Percentiles rank a stretch among this genome's conserved stretches.
phyloP scores from a whole-genome alignment of 2,329 filamentous ascomycete species.

The Echinosphaeria canescens region DNA sequence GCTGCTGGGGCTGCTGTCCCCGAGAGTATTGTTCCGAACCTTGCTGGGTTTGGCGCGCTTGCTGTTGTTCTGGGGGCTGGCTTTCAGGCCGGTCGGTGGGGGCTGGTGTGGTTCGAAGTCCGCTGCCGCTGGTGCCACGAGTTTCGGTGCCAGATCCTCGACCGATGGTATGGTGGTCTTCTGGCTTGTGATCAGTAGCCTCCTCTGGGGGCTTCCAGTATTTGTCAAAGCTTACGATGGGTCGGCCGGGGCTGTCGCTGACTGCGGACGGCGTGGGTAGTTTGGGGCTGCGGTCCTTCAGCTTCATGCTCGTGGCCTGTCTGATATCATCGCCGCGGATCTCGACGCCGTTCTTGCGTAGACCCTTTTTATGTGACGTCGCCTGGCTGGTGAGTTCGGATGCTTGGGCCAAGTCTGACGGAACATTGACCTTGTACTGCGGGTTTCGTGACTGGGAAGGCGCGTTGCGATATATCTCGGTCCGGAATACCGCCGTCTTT shows the following conservation, averaged over 20 bases:
- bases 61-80: conserved; percentile 9
- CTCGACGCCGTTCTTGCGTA: conserved; percentile 60
- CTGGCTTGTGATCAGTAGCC: conserved; percentile 48
- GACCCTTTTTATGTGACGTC: conserved; percentile 13
- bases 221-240: conserved; percentile 91
- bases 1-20: too few relatives aligned
- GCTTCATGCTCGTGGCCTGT: conserved; percentile 71
- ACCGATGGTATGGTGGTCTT: conserved; percentile 10
- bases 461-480: conserved; percentile 63
- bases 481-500: conserved; percentile 17
- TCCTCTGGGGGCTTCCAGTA: conserved; percentile 57
- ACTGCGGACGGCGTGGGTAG: conserved; percentile 78
- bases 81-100: conserved; percentile 9
- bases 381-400: conserved; percentile 45
- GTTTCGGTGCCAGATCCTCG: conserved; percentile 1
- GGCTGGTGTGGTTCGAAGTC: too few relatives aligned
- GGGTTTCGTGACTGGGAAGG: conserved; percentile 69
- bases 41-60: too few relatives aligned
- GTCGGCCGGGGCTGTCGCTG: conserved; percentile 73
- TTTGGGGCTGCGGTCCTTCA: conserved; percentile 70
- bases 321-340: conserved; percentile 75
- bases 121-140: conserved; percentile 7
- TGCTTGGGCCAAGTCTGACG: too few relatives aligned
- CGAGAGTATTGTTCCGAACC: conserved; percentile 4
- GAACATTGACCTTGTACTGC: too few relatives aligned